Evolutionary conservation across 2,329 filamentous ascomycete species (phyloP).

Genomic region (Exophiala lecanii-corni): DNA sequence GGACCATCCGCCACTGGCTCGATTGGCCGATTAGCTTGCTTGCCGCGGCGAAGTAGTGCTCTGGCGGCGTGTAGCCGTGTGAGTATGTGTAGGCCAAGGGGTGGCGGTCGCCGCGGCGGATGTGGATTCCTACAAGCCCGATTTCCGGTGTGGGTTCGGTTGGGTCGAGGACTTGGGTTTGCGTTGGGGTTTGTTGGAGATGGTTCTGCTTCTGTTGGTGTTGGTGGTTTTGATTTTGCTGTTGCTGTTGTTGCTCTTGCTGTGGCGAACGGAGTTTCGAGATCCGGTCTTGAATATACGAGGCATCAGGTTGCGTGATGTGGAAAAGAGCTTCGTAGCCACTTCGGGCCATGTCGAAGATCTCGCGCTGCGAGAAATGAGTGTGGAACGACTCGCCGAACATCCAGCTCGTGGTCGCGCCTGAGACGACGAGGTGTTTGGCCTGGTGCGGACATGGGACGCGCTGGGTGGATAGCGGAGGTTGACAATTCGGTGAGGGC

Average conservation of each 20-base stretch:
- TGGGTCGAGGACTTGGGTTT: slow-evolving; percentile 27
- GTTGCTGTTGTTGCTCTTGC: background rate
- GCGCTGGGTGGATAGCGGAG: slow-evolving; percentile 70
- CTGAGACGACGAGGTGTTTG: slow-evolving; percentile 68
- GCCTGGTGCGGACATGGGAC: slow-evolving; percentile 74
- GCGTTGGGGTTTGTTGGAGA: too few species aligned
- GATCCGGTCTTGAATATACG: slow-evolving; percentile 59
- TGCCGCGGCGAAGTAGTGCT: slow-evolving; percentile 61
- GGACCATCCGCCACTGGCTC: slow-evolving; percentile 35
- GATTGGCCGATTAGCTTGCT: slow-evolving; percentile 39
- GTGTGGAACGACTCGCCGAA: slow-evolving; percentile 59
- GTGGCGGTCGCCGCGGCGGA: slow-evolving; percentile 74
- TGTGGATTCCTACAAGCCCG: slow-evolving; percentile 65
- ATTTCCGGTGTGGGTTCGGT: slow-evolving; percentile 43
- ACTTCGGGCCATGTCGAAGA: slow-evolving; percentile 63
- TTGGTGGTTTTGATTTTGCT: slow-evolving; percentile 32
- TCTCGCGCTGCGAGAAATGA: slow-evolving; percentile 53
- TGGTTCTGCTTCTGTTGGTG: too few species aligned
- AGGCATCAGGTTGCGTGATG: slow-evolving; percentile 61
- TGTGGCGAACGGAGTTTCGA: slow-evolving; percentile 45
- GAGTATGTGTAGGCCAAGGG: slow-evolving; percentile 73
- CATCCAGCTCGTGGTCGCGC: slow-evolving; percentile 59
- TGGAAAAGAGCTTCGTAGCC: slow-evolving; percentile 72
- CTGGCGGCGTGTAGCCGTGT: slow-evolving; percentile 71
- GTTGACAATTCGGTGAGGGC: slow-evolving; percentile 60